Evolutionary conservation across 345 rosid genomes (phyloP).

Genomic region (Laguncularia racemosa): DNA sequence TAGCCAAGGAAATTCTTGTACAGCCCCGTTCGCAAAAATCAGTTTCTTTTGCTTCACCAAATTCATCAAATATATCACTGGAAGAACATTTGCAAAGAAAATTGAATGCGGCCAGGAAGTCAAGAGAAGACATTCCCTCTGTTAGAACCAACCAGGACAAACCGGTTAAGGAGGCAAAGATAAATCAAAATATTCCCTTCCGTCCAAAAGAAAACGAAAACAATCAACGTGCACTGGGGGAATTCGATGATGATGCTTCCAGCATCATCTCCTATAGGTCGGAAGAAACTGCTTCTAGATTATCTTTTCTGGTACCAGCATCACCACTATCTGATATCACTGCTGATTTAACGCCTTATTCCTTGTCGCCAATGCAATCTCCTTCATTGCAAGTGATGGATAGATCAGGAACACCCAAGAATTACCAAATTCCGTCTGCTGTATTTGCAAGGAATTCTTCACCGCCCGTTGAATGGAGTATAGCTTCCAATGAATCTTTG

Average conservation of each 20-base stretch:
- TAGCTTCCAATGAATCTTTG: conserved; percentile 55
- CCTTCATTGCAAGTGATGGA: conserved; percentile 82
- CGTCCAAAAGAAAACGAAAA: neutral
- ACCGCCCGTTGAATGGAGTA: conserved; percentile 53
- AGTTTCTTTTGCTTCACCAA: conserved; percentile 16
- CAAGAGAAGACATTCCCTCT: neutral
- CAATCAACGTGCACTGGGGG: neutral
- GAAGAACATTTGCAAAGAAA: conserved; percentile 25
- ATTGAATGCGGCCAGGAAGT: conserved; percentile 1
- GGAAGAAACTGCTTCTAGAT: neutral
- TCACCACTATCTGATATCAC: conserved; percentile 35
- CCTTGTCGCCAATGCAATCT: conserved; percentile 31
- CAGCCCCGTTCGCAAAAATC: too few relatives aligned
- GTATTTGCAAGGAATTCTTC: conserved; percentile 39
- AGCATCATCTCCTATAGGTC: conserved; percentile 4
- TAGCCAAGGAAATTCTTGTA: too few relatives aligned
- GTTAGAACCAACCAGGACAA: conserved; percentile 1
- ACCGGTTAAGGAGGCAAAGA: neutral
- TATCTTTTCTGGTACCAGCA: conserved; percentile 11
- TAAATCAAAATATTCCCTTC: neutral
- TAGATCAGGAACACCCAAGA: conserved; percentile 33
- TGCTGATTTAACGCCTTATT: conserved; percentile 18
- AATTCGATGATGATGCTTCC: conserved; percentile 4
- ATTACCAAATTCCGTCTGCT: conserved; percentile 46
- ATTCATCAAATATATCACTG: conserved; percentile 27